phyloP scores from a whole-genome alignment of 2,329 filamentous ascomycete species.

The Aureobasidium lini region DNA sequence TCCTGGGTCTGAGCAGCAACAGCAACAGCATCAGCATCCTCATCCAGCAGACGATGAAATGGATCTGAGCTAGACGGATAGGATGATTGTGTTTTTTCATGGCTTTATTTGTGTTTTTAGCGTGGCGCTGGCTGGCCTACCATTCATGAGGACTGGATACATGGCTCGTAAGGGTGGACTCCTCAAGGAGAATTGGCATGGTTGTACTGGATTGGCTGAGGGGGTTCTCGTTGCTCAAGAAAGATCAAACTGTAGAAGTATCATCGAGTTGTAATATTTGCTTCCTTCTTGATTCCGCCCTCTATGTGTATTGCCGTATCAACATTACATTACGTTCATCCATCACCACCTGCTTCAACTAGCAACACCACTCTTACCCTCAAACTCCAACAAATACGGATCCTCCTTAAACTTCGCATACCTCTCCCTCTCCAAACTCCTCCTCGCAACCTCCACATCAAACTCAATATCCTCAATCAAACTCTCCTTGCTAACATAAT shows the following conservation, averaged over 20 bases:
- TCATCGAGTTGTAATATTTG: neutral
- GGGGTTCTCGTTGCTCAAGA: neutral
- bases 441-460: slow-evolving; percentile 75
- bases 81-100: neutral
- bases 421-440: slow-evolving; percentile 59
- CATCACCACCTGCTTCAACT: slow-evolving; percentile 16
- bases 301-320: neutral
- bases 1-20: slow-evolving; percentile 11
- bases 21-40: slow-evolving; percentile 20
- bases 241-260: neutral
- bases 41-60: slow-evolving; percentile 33
- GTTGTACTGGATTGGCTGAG: neutral
- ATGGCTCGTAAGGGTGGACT: neutral
- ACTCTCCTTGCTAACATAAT: slow-evolving; percentile 78
- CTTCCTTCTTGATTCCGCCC: neutral
- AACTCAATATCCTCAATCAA: slow-evolving; percentile 80
- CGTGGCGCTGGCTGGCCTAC: slow-evolving; percentile 8
- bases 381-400: slow-evolving; percentile 31
- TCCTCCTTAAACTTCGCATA: slow-evolving; percentile 50
- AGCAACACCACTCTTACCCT: slow-evolving; percentile 25
- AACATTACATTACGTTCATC: neutral
- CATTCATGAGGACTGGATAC: neutral
- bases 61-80: slow-evolving; percentile 21
- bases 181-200: neutral
- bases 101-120: neutral